Evolutionary conservation across 1,284 basidiomycete genomes (phyloP), one percentile per base, ranked within the genome.

Genomic region (Heterobasidion annosum): DNA sequence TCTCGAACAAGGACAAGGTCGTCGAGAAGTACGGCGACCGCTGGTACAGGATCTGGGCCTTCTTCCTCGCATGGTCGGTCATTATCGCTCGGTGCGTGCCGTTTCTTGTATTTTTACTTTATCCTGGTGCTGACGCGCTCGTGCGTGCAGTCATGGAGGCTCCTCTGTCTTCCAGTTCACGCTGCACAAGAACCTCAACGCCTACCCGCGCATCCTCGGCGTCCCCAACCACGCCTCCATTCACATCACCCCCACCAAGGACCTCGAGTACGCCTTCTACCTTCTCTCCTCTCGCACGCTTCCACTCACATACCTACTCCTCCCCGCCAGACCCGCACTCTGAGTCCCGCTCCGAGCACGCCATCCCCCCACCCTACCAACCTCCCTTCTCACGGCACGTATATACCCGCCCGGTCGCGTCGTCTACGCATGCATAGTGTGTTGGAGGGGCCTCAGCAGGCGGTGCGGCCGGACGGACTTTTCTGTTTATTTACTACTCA

Each of bases 131-230:
- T 54, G 25, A 47, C 46, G 10, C 40, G 12, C 0, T 25, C 32
- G n/a, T 18, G 2, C 18, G 34, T 16, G n/a, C n/a, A 52, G 50
- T 47, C 90, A 97, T 76, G 94, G 94, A 37, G 77, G 85, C 25
- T 83, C 87, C 8, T 91, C 91, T 0, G 87, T 96, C 47, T 97
- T 95, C 88, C 94, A 98, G 74, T 85, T 99, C 65, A 97, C 93
- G 2, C 73, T 95, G 60, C 93, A 98, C 78, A 98, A 99, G 77
- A 98, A 98, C 78, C 71, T 98, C 61, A 98, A 98, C 68, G 93
- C 88, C 2, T 95, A 86, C 76, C 92, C 93, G 68, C 88, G 95
- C 54, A 83, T 93, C 61, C 81, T 87, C 51, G 89, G 89, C 43
- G 78, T 93, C 37, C 73, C 78, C 32, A 91, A 81, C 62, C 92